Evolutionary conservation across 768 basidiomycete genomes (phyloP), one percentile per base, ranked within the genome.

Genomic region (Aureoboletus auriporus): DNA sequence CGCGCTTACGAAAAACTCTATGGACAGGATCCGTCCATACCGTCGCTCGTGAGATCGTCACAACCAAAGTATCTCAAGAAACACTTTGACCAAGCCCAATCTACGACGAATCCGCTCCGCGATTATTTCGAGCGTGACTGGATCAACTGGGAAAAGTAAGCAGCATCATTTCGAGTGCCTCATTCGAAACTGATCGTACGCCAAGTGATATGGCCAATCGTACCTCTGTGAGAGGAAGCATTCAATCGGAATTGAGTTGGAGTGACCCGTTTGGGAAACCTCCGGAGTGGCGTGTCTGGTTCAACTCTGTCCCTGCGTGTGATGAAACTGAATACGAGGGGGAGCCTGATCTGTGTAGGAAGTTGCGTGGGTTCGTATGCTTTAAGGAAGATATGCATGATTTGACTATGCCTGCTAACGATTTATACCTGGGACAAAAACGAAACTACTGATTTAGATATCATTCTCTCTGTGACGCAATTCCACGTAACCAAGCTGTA

Each of bases 191-290:
- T 58, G 42, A 53, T 34, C 20, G 38, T 44, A 23, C 49, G 39
- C 50, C 17, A 49, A 89, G 87, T 54, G 87, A 90, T 52, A 89
- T 90, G 88, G 71, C 71, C 36, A 83, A 86, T 56, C 83, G 86
- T 11, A 82, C 84, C 38, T 73, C 75, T 41, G 77, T 87, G 70
- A 77, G 82, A 33, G 69, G 69, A 13, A 67, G 68, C 41, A 67
- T 86, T 27, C 64, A 66, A 39, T 65, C 71, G 4, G 71, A 74
- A 45, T 60, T 82, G 27, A 61, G 60, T 13, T 88, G 86, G 86
- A 43, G 58, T 3, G 77, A 77, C 48, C 76, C 78, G 26, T 54
- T 65, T 8, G 73, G 72, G 12, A 74, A 77, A 27, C 62, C 65
- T 13, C 77, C 82, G 0, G 76, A 79, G 23, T 75, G 75, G 76